A percentile compares a stretch with the other conserved stretches of the same genome.
These are phyloP conservation scores for Aspergillus ustus DNA, from an alignment of 2,329 filamentous ascomycete species.

Conservation along the genomic window DNA sequence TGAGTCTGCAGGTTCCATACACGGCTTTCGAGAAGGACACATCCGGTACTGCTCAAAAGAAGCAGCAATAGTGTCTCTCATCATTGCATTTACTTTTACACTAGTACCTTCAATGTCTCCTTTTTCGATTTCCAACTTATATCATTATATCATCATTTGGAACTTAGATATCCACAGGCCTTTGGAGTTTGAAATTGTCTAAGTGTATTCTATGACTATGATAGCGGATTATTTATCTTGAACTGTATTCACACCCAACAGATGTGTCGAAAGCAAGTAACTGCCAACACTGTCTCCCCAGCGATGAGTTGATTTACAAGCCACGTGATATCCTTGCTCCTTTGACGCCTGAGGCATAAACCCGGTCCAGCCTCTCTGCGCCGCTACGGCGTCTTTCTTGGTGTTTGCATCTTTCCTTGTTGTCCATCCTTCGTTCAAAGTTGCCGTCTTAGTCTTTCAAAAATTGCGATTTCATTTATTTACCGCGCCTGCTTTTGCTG, in stretches of 20 bases:
- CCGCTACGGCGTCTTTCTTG: slow-evolving; percentile 1
- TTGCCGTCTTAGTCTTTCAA: not conserved
- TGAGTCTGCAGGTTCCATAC: slow-evolving; percentile 86
- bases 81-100: not conserved
- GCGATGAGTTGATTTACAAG: not conserved
- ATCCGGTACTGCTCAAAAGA: slow-evolving; percentile 86
- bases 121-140: not conserved
- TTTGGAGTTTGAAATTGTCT: slow-evolving; percentile 4
- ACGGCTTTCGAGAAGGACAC: slow-evolving; percentile 97
- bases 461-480: not conserved
- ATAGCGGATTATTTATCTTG: slow-evolving; percentile 1
- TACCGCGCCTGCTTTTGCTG: not conserved
- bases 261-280: not conserved
- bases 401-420: slow-evolving; percentile 7
- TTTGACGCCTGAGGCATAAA: slow-evolving; percentile 13
- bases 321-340: slow-evolving; percentile 12
- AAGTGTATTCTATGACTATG: slow-evolving; percentile 9
- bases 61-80: slow-evolving; percentile 58
- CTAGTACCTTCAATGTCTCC: slow-evolving; percentile 2
- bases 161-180: slow-evolving; percentile 1
- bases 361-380: not conserved
- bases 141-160: not conserved
- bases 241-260: not conserved
- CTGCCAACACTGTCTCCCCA: not conserved
- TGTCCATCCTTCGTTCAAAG: not conserved